Conservation (phyloP, 345 rosid species). For the Durio zibethinus region DNA sequence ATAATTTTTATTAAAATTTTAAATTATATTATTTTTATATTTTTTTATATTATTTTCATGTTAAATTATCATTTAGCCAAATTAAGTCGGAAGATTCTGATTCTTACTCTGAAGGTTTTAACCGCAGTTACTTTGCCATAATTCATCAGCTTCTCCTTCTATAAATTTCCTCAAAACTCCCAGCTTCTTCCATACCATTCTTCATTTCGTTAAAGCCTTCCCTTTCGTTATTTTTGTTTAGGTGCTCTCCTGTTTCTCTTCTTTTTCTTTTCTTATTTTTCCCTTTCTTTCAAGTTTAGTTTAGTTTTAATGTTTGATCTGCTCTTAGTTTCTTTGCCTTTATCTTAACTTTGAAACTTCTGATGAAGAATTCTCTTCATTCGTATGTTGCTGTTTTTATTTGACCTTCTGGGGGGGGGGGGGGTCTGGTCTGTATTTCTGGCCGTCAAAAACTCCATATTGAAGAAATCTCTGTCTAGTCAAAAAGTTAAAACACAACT, state of each 20-base stretch:
- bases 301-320: not conserved
- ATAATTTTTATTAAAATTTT: no score
- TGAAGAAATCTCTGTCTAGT: not conserved
- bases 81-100: no score
- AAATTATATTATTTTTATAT: no score
- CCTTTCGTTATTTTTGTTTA: slow-evolving; percentile 12
- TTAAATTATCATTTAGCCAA: no score
- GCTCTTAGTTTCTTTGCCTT: not conserved
- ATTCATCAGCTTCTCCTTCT: not conserved
- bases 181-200: slow-evolving; percentile 6
- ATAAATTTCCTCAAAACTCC: slow-evolving; percentile 8
- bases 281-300: not conserved
- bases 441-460: not conserved
- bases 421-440: not conserved
- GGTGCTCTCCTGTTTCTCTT: slow-evolving; percentile 14
- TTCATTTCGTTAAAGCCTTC: not conserved
- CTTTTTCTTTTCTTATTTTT: not conserved
- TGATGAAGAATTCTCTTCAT: not conserved
- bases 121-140: not conserved
- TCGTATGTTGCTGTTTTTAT: not conserved
- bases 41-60: no score
- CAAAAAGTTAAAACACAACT: not conserved
- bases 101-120: not conserved
- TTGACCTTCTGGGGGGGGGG: not conserved
- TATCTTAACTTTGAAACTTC: not conserved